Percentiles rank a stretch among this genome's conserved stretches.
phyloP scores from a whole-genome alignment of 139 green algal species.

The Closterium sp. region DNA sequence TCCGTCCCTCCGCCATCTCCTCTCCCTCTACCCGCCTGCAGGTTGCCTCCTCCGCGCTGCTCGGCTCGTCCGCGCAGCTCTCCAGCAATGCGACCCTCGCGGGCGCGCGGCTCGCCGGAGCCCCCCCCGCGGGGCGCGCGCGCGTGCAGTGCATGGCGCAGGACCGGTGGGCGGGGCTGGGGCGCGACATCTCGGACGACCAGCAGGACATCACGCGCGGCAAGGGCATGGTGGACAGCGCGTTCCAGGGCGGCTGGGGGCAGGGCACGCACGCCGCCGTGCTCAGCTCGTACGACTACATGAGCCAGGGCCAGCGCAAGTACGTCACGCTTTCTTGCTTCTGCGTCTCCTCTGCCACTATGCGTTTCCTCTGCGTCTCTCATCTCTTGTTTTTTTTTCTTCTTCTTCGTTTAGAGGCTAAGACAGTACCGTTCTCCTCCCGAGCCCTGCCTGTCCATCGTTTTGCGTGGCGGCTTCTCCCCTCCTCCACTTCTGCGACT shows the following conservation, averaged over 20 bases:
- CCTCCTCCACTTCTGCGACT: no score
- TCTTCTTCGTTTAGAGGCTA: no score
- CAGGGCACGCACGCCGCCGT: constrained; percentile 71
- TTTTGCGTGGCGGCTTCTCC: no score
- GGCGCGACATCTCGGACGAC: constrained; percentile 91
- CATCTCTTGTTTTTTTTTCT: no score
- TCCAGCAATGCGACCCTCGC: not conserved
- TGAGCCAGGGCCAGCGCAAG: constrained; percentile 64
- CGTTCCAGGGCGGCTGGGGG: constrained; percentile 79
- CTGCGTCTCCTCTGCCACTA: not conserved
- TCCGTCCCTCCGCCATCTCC: not conserved
- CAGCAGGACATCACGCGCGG: constrained; percentile 93
- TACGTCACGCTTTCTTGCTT: not conserved
- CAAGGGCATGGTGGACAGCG: constrained; percentile 84
- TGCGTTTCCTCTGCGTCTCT: no score
- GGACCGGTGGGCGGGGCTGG: constrained; percentile 82
- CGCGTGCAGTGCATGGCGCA: constrained; percentile 19
- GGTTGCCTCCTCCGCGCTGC: not conserved
- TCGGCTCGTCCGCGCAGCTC: not conserved
- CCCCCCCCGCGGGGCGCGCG: not conserved
- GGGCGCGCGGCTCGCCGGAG: not conserved
- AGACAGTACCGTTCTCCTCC: no score
- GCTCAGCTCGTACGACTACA: constrained; percentile 82
- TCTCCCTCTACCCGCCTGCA: not conserved
- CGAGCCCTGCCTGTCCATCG: no score